A percentile compares a stretch with the other conserved stretches of the same genome.
Evolutionary conservation across 305 asterid species (phyloP).

Genomic region (Fraxinus paxiana): DNA sequence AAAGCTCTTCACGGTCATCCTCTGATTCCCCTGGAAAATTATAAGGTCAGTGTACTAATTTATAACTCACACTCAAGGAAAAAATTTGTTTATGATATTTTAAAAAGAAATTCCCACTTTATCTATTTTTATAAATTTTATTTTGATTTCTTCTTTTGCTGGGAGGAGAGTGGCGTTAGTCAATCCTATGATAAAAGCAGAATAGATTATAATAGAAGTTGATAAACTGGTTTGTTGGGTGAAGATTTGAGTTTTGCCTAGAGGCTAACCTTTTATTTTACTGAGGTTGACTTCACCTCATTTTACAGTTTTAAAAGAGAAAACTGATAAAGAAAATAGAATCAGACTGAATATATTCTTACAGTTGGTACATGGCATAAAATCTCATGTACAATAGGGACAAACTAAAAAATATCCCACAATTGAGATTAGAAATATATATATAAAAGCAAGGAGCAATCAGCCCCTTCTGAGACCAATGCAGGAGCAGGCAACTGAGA

Average conservation of each 20-base stretch:
- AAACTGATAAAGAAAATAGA: neutral
- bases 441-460: neutral
- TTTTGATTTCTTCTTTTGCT: constrained; percentile 5
- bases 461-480: neutral
- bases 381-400: neutral
- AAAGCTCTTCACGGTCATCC: constrained; percentile 83
- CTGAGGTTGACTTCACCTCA: neutral
- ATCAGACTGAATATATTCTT: neutral
- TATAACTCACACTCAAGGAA: neutral
- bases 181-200: neutral
- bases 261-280: neutral
- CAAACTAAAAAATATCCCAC: neutral
- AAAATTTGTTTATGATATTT: neutral
- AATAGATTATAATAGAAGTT: neutral
- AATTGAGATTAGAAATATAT: neutral
- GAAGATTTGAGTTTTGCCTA: constrained; percentile 2
- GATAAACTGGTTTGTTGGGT: constrained; percentile 8
- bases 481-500: constrained; percentile 9
- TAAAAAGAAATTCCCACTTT: neutral
- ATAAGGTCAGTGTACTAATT: constrained; percentile 19
- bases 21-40: constrained; percentile 74
- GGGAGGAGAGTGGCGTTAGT: neutral
- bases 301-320: neutral
- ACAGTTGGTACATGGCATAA: neutral
- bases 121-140: neutral